phyloP scores from a whole-genome alignment of 768 basidiomycete genomes.

The Gloeophyllum trabeum region DNA sequence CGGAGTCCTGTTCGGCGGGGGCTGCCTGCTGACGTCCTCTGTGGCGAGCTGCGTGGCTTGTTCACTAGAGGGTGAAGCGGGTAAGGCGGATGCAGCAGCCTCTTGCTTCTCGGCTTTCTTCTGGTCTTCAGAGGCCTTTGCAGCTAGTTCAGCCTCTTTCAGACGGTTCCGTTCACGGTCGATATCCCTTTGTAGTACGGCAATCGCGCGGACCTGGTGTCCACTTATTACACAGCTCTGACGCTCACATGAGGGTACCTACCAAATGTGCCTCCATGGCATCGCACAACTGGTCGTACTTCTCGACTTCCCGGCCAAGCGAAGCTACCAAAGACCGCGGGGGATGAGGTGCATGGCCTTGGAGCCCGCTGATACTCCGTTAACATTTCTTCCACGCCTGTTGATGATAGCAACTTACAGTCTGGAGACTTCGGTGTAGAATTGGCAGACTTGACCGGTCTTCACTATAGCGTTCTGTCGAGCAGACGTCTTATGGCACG shows the following conservation, averaged over 20 bases:
- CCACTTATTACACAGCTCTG: background rate
- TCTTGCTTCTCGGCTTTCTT: too few species aligned
- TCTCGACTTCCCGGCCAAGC: slow-evolving; percentile 65
- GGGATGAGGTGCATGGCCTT: slow-evolving; percentile 45
- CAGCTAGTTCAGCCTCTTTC: slow-evolving; percentile 29
- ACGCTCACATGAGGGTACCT: slow-evolving; percentile 13
- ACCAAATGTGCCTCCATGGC: slow-evolving; percentile 64
- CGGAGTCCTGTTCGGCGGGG: slow-evolving; percentile 10
- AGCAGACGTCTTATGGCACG: too few species aligned
- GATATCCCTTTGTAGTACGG: slow-evolving; percentile 62
- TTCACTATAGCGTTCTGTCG: slow-evolving; percentile 59
- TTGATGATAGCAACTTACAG: slow-evolving; percentile 33
- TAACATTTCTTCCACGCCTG: background rate
- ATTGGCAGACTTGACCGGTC: slow-evolving; percentile 60
- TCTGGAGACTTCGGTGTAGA: slow-evolving; percentile 52
- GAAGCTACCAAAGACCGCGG: slow-evolving; percentile 54
- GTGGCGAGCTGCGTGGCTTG: background rate
- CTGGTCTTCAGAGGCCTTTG: slow-evolving; percentile 20
- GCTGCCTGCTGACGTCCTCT: background rate
- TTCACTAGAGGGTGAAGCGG: background rate
- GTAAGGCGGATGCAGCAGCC: background rate
- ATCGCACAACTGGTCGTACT: slow-evolving; percentile 73
- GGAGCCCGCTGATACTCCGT: slow-evolving; percentile 34
- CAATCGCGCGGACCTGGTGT: slow-evolving; percentile 55
- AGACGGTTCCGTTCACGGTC: slow-evolving; percentile 46